Conservation (phyloP, 176 grass and related monocot species). For the Oryza punctata region DNA sequence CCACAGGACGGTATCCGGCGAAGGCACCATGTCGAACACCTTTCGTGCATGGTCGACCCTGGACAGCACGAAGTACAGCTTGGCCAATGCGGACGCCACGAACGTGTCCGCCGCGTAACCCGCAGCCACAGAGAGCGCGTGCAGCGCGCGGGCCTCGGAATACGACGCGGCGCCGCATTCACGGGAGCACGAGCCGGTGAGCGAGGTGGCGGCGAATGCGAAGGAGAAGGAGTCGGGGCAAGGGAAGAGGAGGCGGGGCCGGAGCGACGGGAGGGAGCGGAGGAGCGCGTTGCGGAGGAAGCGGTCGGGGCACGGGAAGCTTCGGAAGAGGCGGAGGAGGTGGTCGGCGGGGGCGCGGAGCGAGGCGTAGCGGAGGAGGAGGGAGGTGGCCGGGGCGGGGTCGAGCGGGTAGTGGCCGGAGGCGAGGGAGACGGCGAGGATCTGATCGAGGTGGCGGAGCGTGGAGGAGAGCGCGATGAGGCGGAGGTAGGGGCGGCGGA, state of each 20-base stretch:
- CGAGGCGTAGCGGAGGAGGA: constrained; percentile 67
- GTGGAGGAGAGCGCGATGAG: constrained; percentile 55
- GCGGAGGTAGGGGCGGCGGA: constrained; percentile 42
- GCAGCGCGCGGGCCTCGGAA: constrained; percentile 33
- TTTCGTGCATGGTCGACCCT: constrained; percentile 49
- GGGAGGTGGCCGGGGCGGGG: constrained; percentile 40
- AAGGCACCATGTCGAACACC: constrained; percentile 70
- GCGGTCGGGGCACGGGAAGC: constrained; percentile 46
- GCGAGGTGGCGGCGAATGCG: constrained; percentile 52
- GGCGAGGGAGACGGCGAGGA: constrained; percentile 58
- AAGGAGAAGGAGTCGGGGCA: constrained; percentile 57
- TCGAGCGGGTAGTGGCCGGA: constrained; percentile 49
- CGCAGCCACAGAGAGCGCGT: constrained; percentile 46
- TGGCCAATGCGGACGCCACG: constrained; percentile 63
- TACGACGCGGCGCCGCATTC: neutral
- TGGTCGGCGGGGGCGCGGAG: constrained; percentile 44
- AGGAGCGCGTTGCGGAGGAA: constrained; percentile 74
- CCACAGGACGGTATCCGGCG: constrained; percentile 64
- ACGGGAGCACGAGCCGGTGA: constrained; percentile 47
- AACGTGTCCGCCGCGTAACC: constrained; percentile 61
- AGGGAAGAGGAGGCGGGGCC: constrained; percentile 43
- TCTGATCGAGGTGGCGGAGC: constrained; percentile 56
- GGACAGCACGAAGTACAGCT: constrained; percentile 67
- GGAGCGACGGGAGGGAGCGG: constrained; percentile 53
- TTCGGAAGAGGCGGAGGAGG: constrained; percentile 63